phyloP scores from a whole-genome alignment of 352 stramenopile genomes.

The Phytophthora vignae region DNA sequence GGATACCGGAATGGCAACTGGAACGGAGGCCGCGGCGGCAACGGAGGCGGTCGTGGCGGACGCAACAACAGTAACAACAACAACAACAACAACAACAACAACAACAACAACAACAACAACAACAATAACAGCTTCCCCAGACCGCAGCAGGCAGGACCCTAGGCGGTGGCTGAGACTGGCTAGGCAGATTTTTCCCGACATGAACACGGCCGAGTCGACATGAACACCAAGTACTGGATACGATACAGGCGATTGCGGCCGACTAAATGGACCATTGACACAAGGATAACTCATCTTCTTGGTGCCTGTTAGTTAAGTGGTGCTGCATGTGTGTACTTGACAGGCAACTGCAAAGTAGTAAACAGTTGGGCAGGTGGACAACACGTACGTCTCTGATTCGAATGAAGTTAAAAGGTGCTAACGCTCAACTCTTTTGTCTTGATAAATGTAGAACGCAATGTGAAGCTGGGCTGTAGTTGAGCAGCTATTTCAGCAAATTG shows the following conservation, averaged over 20 bases:
- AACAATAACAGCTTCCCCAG: constrained; percentile 26
- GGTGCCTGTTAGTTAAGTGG: too few relatives aligned
- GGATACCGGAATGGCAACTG: constrained; percentile 45
- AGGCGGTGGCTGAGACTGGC: constrained; percentile 3
- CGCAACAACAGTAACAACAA: constrained; percentile 24
- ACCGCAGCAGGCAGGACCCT: constrained; percentile 35
- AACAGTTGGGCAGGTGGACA: background rate
- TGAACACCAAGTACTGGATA: constrained; percentile 15
- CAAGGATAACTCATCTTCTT: background rate
- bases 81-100: too few relatives aligned
- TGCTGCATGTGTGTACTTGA: background rate
- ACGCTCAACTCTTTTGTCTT: background rate
- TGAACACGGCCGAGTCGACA: background rate
- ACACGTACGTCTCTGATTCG: background rate
- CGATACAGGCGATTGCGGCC: constrained; percentile 23
- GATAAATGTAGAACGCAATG: constrained; percentile 7
- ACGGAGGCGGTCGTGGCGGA: constrained; percentile 35
- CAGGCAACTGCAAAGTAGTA: too few relatives aligned
- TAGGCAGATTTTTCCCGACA: constrained; percentile 11
- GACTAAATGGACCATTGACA: constrained; percentile 26
- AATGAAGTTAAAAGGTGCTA: background rate
- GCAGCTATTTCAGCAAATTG: background rate
- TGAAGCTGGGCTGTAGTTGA: too few relatives aligned
- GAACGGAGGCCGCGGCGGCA: constrained; percentile 40
- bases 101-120: too few relatives aligned